Evolutionary conservation across 1,139 yeast species (phyloP).

Genomic region (Scheffersomyces illinoinensis): DNA sequence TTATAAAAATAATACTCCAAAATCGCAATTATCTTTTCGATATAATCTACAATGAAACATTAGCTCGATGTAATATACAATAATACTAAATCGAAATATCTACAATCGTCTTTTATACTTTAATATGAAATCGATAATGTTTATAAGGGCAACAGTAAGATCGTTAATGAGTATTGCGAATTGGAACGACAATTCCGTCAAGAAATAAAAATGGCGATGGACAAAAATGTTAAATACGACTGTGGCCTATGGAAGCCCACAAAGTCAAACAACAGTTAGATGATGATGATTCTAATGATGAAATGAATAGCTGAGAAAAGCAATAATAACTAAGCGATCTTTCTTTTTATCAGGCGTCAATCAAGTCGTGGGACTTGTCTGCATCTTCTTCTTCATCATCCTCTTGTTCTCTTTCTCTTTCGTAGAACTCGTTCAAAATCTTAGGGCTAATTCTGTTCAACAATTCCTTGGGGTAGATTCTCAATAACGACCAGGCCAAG

Average conservation of each 20-base stretch:
- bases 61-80: not conserved
- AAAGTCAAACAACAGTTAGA: not conserved
- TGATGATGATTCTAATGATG: slow-evolving; percentile 6
- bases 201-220: not conserved
- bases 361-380: slow-evolving; percentile 34
- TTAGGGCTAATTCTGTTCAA: slow-evolving; percentile 98
- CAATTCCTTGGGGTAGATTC: slow-evolving; percentile 98
- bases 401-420: slow-evolving; percentile 70
- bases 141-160: not conserved
- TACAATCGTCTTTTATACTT: not conserved
- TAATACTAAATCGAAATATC: not conserved
- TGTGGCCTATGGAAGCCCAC: not conserved
- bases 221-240: not conserved
- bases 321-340: not conserved
- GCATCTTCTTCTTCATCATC: slow-evolving; percentile 44
- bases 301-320: slow-evolving; percentile 8
- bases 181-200: not conserved
- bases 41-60: too few species aligned
- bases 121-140: not conserved
- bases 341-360: slow-evolving; percentile 34
- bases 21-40: not conserved
- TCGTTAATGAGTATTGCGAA: not conserved
- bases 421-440: slow-evolving; percentile 92
- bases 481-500: slow-evolving; percentile 95
- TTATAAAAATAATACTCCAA: not conserved